A percentile compares a stretch with the other conserved stretches of the same genome.
Evolutionary conservation across 805 yeast genomes (phyloP).

Genomic region (Wickerhamomyces strasburgensis): DNA sequence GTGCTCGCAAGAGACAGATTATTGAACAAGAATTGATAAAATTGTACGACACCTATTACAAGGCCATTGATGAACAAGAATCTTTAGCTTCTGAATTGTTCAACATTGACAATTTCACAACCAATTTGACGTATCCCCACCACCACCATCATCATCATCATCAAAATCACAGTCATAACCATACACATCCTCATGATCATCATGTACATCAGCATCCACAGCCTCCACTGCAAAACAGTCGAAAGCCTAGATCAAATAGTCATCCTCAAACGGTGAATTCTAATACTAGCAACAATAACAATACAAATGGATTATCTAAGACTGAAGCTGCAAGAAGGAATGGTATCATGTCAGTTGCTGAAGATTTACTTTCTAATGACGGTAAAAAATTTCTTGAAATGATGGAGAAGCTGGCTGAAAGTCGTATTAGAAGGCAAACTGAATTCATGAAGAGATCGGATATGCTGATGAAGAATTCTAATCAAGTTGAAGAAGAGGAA

Average conservation of each 20-base stretch:
- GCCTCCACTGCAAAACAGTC: conserved; percentile 1
- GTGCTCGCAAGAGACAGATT: conserved; percentile 68
- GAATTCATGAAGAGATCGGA: conserved; percentile 15
- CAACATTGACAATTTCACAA: no score
- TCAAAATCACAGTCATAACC: background rate
- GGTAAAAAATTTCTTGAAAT: conserved; percentile 75
- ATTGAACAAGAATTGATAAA: conserved; percentile 74
- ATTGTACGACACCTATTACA: conserved; percentile 65
- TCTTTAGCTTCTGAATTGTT: conserved; percentile 9
- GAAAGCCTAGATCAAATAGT: background rate
- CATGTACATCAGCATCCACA: conserved; percentile 1
- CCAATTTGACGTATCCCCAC: background rate
- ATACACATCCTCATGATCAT: background rate
- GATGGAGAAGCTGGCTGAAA: conserved; percentile 69
- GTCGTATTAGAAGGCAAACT: conserved; percentile 32
- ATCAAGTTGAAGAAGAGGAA: conserved; percentile 27
- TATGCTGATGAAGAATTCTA: conserved; percentile 15
- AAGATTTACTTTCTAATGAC: conserved; percentile 69
- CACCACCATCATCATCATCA: conserved; percentile 1
- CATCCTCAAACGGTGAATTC: background rate
- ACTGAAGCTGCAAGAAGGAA: conserved; percentile 21
- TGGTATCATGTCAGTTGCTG: conserved; percentile 62
- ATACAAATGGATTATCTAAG: background rate
- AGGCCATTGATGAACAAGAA: conserved; percentile 23
- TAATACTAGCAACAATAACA: conserved; percentile 1